These are phyloP conservation scores for Trichomonas vaginalis DNA, from an alignment of 208 protist genomes.

Conservation along the genomic window DNA sequence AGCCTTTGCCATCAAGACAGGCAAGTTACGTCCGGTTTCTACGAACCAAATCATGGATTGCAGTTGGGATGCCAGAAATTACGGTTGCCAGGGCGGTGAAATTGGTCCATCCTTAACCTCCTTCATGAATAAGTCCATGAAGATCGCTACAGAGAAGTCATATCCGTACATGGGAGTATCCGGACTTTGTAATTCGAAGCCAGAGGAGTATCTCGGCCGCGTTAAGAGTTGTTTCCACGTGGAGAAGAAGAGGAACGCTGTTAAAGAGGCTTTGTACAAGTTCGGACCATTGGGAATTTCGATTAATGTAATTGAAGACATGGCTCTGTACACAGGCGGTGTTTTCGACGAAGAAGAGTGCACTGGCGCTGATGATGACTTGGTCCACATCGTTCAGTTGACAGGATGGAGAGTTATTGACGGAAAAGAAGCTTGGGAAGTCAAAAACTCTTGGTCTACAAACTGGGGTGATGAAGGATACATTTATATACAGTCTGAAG, in stretches of 20 bases:
- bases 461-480: background rate
- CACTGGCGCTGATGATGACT: background rate
- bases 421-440: background rate
- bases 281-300: background rate
- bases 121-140: background rate
- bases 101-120: background rate
- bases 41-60: background rate
- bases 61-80: background rate
- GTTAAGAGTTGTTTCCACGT: background rate
- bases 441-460: background rate
- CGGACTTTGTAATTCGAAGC: background rate
- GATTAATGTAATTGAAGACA: background rate
- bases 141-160: background rate
- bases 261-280: background rate
- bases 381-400: background rate
- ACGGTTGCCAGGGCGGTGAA: background rate
- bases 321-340: background rate
- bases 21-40: background rate
- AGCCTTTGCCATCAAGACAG: background rate
- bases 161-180: conserved; percentile 2
- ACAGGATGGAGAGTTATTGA: background rate
- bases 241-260: background rate
- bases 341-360: background rate
- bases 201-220: background rate
- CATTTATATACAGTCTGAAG: background rate